Base-by-base conservation (phyloP, 768 basidiomycete genomes). In the Rhizopogon roseolus region DNA sequence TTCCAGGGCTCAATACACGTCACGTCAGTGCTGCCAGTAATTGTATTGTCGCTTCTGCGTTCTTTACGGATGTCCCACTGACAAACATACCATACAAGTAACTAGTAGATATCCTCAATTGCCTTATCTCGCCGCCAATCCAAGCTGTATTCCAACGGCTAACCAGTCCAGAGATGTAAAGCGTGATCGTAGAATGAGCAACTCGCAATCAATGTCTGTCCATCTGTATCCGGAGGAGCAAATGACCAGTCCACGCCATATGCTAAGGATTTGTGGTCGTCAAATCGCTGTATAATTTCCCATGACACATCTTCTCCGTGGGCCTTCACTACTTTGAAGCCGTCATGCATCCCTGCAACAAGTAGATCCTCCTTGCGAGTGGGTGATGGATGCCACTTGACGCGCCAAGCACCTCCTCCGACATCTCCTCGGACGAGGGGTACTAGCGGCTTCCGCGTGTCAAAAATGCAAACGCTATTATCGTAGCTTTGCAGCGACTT, bases 311-410 rank as follows among this genome's bases (percentile, higher is more conserved):
- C 66, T 32, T 57, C 56, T 29, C 42, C 43, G 22, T 50, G 51
- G 40, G 65, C 64, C 51, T 53, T 69, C 54, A 90, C 67, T 6
- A 96, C 76, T 65, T 97, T 97, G 79, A 93, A 95, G 9, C 96
- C 95, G 57, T 93, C 93, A 64, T 96, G 95, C 97, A 98, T 99
- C 64, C 90, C 93, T 0, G 95, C 97, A n/a, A 93, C 84, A 17
- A 98, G 79, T 2, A 98, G 76, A 62, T 95, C 90, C 37, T 79
- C 62, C 57, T 77, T 80, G 42, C 93, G 79, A n/a, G 64, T 60
- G 2, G 76, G 58, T 5, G 79, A 80, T 6, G 95, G 93, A 69
- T 98, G 93, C 93, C 94, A 99, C 68, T 96, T 94, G 54, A 93
- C 85, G 16, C 97, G 81, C 97, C 97, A 99, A 10, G 84, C 90